Evolutionary conservation across 225 moss, liverwort and hornwort genomes (phyloP).

Genomic region (Sphagnum contortum): DNA sequence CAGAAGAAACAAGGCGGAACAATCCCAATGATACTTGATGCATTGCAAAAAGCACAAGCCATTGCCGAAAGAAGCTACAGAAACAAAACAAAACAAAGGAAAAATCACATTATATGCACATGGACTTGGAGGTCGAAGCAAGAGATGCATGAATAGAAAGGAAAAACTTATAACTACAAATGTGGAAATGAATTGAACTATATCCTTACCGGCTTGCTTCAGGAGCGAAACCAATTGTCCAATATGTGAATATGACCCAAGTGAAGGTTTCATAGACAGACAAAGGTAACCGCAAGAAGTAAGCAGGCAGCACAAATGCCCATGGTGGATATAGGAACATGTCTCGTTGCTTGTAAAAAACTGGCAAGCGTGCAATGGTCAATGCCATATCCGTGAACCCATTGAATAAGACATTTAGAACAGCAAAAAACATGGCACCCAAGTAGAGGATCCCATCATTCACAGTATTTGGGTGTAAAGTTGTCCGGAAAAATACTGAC

Average conservation of each 20-base stretch:
- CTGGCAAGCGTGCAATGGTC: slow-evolving; percentile 44
- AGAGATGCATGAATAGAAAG: too few species aligned
- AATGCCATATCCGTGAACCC: slow-evolving; percentile 63
- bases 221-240: slow-evolving; percentile 54
- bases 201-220: slow-evolving; percentile 33
- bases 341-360: slow-evolving; percentile 73
- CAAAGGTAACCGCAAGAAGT: slow-evolving; percentile 51
- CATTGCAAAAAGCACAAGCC: slow-evolving; percentile 62
- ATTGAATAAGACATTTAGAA: slow-evolving; percentile 63
- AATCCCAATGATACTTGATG: slow-evolving; percentile 84
- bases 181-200: too few species aligned
- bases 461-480: slow-evolving; percentile 13
- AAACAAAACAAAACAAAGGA: neutral
- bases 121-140: too few species aligned
- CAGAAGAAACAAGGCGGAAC: slow-evolving; percentile 61
- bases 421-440: slow-evolving; percentile 54
- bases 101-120: too few species aligned
- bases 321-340: slow-evolving; percentile 61
- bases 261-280: slow-evolving; percentile 40
- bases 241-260: slow-evolving; percentile 41
- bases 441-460: slow-evolving; percentile 24
- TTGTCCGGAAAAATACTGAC: slow-evolving; percentile 44
- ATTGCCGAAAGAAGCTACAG: slow-evolving; percentile 71
- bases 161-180: too few species aligned
- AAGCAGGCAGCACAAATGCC: slow-evolving; percentile 54